Conservation (phyloP, 2,329 filamentous ascomycete genomes). For the Aspergillus aculeatus region DNA sequence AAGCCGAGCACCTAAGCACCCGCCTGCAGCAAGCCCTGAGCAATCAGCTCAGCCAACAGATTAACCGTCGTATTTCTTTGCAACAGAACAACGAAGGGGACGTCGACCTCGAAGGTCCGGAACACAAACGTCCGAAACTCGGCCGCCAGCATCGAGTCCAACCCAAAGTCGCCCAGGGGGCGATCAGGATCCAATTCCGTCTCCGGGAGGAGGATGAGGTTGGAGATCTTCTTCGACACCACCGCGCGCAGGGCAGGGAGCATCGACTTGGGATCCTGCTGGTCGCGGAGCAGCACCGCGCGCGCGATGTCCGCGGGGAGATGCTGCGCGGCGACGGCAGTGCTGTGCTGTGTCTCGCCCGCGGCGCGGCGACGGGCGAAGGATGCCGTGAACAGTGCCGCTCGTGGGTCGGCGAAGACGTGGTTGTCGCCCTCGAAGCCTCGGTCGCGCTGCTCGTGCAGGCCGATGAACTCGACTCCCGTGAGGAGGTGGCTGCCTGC, state of each 20-base stretch:
- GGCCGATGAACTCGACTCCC: neutral
- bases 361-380: neutral
- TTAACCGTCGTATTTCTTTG: neutral
- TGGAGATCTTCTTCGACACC: neutral
- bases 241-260: neutral
- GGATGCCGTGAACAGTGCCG: neutral
- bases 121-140: constrained; percentile 26
- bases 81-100: constrained; percentile 16
- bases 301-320: neutral
- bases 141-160: constrained; percentile 28
- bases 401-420: constrained; percentile 8
- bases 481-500: constrained; percentile 8
- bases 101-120: constrained; percentile 17
- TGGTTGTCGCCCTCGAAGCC: constrained; percentile 10
- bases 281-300: neutral
- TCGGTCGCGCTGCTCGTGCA: neutral
- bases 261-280: neutral
- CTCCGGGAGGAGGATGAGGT: neutral
- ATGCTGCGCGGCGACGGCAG: too few species aligned
- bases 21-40: neutral
- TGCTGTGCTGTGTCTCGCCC: neutral
- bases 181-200: neutral
- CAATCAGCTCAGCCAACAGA: neutral
- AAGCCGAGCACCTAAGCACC: too few species aligned
- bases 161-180: constrained; percentile 15